A percentile compares a stretch with the other conserved stretches of the same genome.
These are phyloP conservation scores for Ustilago vetiveriae DNA, from an alignment of 1,284 basidiomycete genomes.

Conservation along the genomic window DNA sequence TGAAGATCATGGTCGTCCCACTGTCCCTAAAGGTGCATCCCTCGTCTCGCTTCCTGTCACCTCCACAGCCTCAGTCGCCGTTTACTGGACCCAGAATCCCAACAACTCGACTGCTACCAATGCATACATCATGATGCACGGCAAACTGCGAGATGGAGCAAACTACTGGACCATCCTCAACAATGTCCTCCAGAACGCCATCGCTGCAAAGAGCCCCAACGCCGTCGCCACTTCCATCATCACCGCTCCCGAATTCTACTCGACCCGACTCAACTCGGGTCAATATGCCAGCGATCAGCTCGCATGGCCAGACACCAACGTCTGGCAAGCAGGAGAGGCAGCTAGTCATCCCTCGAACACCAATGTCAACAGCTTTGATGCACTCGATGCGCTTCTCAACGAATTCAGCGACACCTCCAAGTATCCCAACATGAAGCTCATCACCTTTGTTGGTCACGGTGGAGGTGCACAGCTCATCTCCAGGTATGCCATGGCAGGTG, in stretches of 20 bases:
- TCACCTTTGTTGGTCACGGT: constrained; percentile 65
- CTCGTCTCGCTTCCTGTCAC: constrained; percentile 49
- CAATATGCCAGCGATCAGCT: constrained; percentile 53
- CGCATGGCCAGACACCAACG: constrained; percentile 57
- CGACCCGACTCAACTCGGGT: constrained; percentile 54
- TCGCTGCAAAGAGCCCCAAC: constrained; percentile 24
- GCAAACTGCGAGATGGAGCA: constrained; percentile 57
- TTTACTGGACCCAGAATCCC: constrained; percentile 51
- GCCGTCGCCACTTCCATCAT: constrained; percentile 47
- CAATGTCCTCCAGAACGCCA: constrained; percentile 45
- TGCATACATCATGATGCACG: constrained; percentile 65
- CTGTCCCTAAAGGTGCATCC: constrained; percentile 42
- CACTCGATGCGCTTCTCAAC: constrained; percentile 57
- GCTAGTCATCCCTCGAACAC: constrained; percentile 53
- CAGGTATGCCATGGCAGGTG: constrained; percentile 60
- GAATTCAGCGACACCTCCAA: constrained; percentile 47
- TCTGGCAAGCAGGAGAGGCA: constrained; percentile 58
- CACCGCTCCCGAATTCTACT: constrained; percentile 62
- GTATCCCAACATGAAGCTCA: constrained; percentile 58
- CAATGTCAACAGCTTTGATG: constrained; percentile 58
- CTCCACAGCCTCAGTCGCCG: constrained; percentile 20
- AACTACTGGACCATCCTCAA: constrained; percentile 59
- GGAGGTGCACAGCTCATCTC: constrained; percentile 63
- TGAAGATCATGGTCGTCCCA: constrained; percentile 36
- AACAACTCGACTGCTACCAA: constrained; percentile 44